Conservation (phyloP, 768 basidiomycete genomes). For the Boletus huronensis region DNA sequence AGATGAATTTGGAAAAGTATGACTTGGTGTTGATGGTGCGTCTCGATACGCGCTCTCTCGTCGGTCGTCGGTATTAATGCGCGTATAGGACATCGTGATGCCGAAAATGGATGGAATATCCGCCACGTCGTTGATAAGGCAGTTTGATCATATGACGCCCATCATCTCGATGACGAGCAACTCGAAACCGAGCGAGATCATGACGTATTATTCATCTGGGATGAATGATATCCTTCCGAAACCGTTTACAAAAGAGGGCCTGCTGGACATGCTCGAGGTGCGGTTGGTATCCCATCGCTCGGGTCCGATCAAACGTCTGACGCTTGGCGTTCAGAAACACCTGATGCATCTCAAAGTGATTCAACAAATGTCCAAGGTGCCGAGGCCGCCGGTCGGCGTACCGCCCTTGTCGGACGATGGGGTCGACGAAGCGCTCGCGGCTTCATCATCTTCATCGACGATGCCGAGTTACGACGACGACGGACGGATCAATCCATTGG, state of each 20-base stretch:
- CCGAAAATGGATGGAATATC: slow-evolving; percentile 83
- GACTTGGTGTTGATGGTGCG: slow-evolving; percentile 92
- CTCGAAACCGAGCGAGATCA: slow-evolving; percentile 87
- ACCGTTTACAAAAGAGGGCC: slow-evolving; percentile 92
- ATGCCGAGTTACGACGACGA: slow-evolving; percentile 37
- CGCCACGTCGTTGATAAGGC: slow-evolving; percentile 89
- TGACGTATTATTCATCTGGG: slow-evolving; percentile 69
- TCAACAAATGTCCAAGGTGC: slow-evolving; percentile 67
- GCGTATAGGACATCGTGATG: slow-evolving; percentile 87
- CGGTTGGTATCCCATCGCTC: not conserved
- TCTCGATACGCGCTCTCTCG: slow-evolving; percentile 3
- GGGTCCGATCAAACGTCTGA: not conserved
- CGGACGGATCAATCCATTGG: slow-evolving; percentile 73
- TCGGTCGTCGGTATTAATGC: not conserved
- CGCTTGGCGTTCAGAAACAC: slow-evolving; percentile 57
- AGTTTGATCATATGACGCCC: slow-evolving; percentile 93
- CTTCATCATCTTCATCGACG: slow-evolving; percentile 21
- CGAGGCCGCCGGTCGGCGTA: slow-evolving; percentile 58
- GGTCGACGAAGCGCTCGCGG: slow-evolving; percentile 52
- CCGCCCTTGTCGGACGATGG: slow-evolving; percentile 53
- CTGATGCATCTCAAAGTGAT: slow-evolving; percentile 84
- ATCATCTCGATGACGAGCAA: slow-evolving; percentile 99
- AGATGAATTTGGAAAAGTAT: slow-evolving; percentile 96
- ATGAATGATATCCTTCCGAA: slow-evolving; percentile 98
- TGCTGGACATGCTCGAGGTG: slow-evolving; percentile 91